Base-by-base conservation (phyloP, 2,329 filamentous ascomycete genomes). In the Pochonia chlamydosporia region DNA sequence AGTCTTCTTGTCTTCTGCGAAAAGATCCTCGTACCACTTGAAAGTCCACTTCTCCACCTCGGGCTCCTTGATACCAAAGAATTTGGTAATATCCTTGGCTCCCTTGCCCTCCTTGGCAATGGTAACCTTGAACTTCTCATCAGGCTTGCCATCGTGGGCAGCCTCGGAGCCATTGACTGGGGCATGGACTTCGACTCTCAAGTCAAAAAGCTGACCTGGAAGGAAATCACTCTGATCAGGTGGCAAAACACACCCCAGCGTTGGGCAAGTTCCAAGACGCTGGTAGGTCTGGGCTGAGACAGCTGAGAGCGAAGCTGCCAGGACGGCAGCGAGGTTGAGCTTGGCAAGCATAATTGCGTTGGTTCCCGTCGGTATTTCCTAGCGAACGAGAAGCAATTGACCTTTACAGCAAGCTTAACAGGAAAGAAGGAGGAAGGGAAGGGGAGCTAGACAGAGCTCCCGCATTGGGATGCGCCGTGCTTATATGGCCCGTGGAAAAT, bases 11-110 rank as follows among this genome's bases (percentile, higher is more conserved):
- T 91, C 87, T 59, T 82, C 71, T 24, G 88, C 88, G 61, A 89
- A 95, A 23, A 89, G 77, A 58, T 95, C 85, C 71, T 92, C 89
- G 60, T 79, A 92, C 85, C 86, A 93, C n/a, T 75, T 76, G 62
- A 93, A 93, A 54, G 82, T 78, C 89, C 89, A 95, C 53, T 74
- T 83, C 73, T 95, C 89, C 14, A 93, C 69, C 62, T 80, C 67
- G 18, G 88, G 84, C 63, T 92, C 87, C 3, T 76, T 59, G 30
- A 85, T 60, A n/a, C 74, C 72, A 69, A 93, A 92, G 68, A 80
- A 90, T 35, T 81, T 69, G 14, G 82, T 72, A 35, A 82, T 80
- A 48, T 74, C 68, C 60, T 79, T 68, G 23, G 77, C 62, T 49
- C 69, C 61, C 43, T 66, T 67, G 37, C 78, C 80, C 47, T 81